Base-by-base conservation (phyloP, 2,329 filamentous ascomycete species). In the Sarocladium kiliense region DNA sequence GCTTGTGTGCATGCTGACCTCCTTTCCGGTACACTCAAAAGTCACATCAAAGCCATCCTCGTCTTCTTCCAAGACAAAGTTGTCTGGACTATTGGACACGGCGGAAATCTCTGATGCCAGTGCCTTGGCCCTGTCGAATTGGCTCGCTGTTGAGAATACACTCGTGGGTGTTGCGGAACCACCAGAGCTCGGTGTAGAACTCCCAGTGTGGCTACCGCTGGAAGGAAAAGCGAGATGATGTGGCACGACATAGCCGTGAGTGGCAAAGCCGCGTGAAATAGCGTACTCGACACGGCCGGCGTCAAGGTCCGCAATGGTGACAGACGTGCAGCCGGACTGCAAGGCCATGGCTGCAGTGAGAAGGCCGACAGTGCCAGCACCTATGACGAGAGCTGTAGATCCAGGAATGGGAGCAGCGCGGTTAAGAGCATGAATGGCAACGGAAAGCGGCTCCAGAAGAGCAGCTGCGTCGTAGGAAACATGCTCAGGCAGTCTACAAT, bases 21-120 rank as follows among this genome's bases (percentile, higher is more conserved):
- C 86, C 58, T 90, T 88, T 26, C 88, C 88, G 0, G 88, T 91
- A 65, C 87, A 91, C 69, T 91, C 88, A 60, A 91, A 91, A 0
- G 86, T 82, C 4, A 86, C 70, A 63, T 89, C 86, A 2, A 89
- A 80, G 47, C 87, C 85, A 1, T 75, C 80, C 63, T 87, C 82
- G 53, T 87, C 85, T 53, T 88, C 85, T 21, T 79, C 63, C 1
- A 71, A 54, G n/a, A 66, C 57, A 2, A 63, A 65, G 7, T 62
- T 62, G 11, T 64, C 64, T 16, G 59, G 41, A 6, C 55, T 59
- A 44, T 61, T 68, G 1, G 74, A 71, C 10, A 74, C 62, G 1
- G 75, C 67, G 41, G 83, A 70, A 34, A 82, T 74, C 36, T 81
- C 77, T 10, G 66, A 63, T 2, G 81, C 80, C 5, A 79, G 65